Evolutionary conservation across 192 early-diverging fungal species (phyloP).

Genomic region (Gryganskiella cystojenkinii): DNA sequence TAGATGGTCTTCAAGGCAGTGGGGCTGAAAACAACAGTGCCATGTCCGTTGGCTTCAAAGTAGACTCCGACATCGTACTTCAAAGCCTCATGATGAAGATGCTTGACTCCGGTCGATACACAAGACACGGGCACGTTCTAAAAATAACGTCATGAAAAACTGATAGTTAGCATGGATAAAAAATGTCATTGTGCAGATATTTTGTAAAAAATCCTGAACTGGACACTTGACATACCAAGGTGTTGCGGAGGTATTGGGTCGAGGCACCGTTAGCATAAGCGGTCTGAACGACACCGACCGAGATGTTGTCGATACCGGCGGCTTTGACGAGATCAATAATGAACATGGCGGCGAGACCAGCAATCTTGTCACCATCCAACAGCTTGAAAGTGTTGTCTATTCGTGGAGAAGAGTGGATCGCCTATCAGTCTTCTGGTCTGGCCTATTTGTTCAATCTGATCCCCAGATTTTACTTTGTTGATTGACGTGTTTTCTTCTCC

Average conservation of each 20-base stretch:
- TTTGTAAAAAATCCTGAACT: background rate
- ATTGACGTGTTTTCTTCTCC: background rate
- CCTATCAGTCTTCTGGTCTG: background rate
- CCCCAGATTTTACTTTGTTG: background rate
- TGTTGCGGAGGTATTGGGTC: constrained; percentile 90
- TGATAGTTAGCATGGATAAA: background rate
- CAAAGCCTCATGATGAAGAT: constrained; percentile 98
- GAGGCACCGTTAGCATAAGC: constrained; percentile 99
- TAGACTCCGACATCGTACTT: constrained; percentile 98
- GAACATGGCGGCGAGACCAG: constrained; percentile 92
- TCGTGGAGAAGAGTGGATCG: background rate
- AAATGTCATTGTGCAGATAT: background rate
- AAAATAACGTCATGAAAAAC: constrained; percentile 18
- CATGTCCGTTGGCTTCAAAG: constrained; percentile 99
- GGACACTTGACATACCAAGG: constrained; percentile 68
- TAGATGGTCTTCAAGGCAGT: constrained; percentile 81
- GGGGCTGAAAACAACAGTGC: constrained; percentile 95
- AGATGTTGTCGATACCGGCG: constrained; percentile 81
- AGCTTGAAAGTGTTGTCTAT: constrained; percentile 83
- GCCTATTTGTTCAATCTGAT: background rate
- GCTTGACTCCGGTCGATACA: constrained; percentile 98
- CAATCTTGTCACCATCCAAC: constrained; percentile 99
- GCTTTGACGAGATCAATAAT: constrained; percentile 89
- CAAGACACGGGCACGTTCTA: constrained; percentile 95
- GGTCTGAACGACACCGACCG: constrained; percentile 98